Evolutionary conservation across 352 stramenopile species (phyloP).

Genomic region (Globisporangium mamillatum): DNA sequence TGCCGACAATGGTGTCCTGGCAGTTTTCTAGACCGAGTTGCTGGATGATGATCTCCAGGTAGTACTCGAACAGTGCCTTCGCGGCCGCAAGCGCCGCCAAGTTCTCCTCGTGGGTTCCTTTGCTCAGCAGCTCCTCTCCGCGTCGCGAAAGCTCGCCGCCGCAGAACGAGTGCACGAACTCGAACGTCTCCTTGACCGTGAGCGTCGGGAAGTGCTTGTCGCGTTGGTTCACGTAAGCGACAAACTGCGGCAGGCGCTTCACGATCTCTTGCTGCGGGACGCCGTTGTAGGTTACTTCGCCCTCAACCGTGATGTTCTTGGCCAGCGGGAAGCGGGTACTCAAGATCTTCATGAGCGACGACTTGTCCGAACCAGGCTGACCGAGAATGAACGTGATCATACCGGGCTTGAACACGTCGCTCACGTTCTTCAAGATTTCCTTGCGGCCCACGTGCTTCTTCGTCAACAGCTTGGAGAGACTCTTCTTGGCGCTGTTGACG

Average conservation of each 20-base stretch:
- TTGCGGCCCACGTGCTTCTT: background rate
- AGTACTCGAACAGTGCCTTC: constrained; percentile 12
- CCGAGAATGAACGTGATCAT: background rate
- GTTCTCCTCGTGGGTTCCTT: too few species aligned
- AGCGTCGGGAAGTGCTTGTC: constrained; percentile 51
- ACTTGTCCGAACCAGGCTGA: constrained; percentile 9
- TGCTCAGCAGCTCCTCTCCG: too few species aligned
- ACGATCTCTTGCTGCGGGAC: background rate
- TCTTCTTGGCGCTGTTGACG: background rate
- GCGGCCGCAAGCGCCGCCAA: too few species aligned
- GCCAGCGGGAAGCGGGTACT: constrained; percentile 14
- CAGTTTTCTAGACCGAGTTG: constrained; percentile 29
- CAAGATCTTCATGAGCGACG: constrained; percentile 21
- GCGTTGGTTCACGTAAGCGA: constrained; percentile 41
- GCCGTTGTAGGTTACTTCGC: constrained; percentile 22
- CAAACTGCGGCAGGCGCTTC: constrained; percentile 31
- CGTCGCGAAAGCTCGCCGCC: constrained; percentile 15
- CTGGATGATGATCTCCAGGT: constrained; percentile 31
- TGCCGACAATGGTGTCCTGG: constrained; percentile 47
- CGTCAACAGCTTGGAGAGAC: background rate
- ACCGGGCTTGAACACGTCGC: background rate
- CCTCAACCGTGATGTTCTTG: constrained; percentile 6
- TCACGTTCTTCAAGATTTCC: background rate
- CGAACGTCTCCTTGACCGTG: constrained; percentile 50
- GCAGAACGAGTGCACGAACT: constrained; percentile 41